A percentile compares a stretch with the other conserved stretches of the same genome.
phyloP scores from a whole-genome alignment of 2,329 filamentous ascomycete species.

The Ceratocystiopsis sp. region DNA sequence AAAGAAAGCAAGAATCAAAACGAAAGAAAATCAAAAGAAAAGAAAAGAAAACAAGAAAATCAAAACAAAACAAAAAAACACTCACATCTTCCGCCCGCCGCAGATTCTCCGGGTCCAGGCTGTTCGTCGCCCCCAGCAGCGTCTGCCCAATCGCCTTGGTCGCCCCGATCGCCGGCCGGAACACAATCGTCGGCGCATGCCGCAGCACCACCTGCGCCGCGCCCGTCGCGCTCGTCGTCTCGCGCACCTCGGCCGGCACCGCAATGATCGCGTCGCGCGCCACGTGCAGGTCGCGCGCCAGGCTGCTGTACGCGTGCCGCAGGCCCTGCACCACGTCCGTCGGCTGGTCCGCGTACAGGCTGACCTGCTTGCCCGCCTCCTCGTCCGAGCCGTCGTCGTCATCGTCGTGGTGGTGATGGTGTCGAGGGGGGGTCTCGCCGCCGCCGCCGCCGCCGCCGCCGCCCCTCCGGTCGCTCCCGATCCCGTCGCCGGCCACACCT shows the following conservation, averaged over 20 bases:
- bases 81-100: slow-evolving; percentile 78
- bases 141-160: slow-evolving; percentile 80
- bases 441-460: slow-evolving; percentile 5
- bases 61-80: slow-evolving; percentile 21
- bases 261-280: slow-evolving; percentile 87
- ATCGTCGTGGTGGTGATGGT: no score
- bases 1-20: neutral
- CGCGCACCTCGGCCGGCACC: slow-evolving; percentile 79
- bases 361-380: slow-evolving; percentile 54
- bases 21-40: neutral
- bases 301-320: slow-evolving; percentile 61
- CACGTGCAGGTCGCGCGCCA: slow-evolving; percentile 73
- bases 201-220: slow-evolving; percentile 63
- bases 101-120: slow-evolving; percentile 67
- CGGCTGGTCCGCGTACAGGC: slow-evolving; percentile 86
- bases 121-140: slow-evolving; percentile 80
- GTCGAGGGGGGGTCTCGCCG: slow-evolving; percentile 11
- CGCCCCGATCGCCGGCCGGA: slow-evolving; percentile 78
- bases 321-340: slow-evolving; percentile 76
- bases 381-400: slow-evolving; percentile 42
- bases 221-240: slow-evolving; percentile 64
- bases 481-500: slow-evolving; percentile 8
- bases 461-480: neutral
- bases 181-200: slow-evolving; percentile 81
- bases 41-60: neutral